A percentile compares a stretch with the other conserved stretches of the same genome.
phyloP scores from a whole-genome alignment of 768 basidiomycete species.

The Hypholoma sublateritium region DNA sequence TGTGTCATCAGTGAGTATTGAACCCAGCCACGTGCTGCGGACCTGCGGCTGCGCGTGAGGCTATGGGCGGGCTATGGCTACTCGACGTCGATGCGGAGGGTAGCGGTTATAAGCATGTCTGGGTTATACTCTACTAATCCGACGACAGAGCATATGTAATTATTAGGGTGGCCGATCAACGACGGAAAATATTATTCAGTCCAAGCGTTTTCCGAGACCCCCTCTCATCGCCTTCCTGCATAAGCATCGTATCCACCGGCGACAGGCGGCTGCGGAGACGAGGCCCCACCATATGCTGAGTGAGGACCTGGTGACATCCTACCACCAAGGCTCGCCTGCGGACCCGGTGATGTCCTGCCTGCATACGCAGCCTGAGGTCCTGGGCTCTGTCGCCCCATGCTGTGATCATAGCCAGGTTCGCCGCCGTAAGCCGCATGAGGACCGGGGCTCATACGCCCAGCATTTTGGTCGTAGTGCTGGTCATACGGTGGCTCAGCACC shows the following conservation, averaged over 20 bases:
- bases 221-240: constrained; percentile 7
- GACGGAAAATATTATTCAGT: constrained; percentile 4
- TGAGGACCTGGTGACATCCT: constrained; percentile 45
- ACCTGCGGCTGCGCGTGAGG: background rate
- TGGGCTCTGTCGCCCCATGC: constrained; percentile 16
- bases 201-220: background rate
- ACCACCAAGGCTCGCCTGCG: constrained; percentile 41
- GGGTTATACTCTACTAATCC: constrained; percentile 1
- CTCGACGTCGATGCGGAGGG: background rate
- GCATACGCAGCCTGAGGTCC: constrained; percentile 33
- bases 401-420: background rate
- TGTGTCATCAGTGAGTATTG: background rate
- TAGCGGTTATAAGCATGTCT: background rate
- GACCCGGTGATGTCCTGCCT: constrained; percentile 37
- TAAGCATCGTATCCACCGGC: constrained; percentile 11
- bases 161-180: constrained; percentile 8
- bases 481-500: constrained; percentile 17
- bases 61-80: background rate
- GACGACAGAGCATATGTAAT: constrained; percentile 7
- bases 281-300: constrained; percentile 33
- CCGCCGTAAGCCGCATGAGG: constrained; percentile 28
- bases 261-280: constrained; percentile 17
- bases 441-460: constrained; percentile 29
- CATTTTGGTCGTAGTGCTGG: constrained; percentile 20
- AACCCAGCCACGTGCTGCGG: constrained; percentile 6